These are phyloP conservation scores for Dendrostoma leiphaemia DNA, from an alignment of 2,329 filamentous ascomycete species.

Conservation along the genomic window DNA sequence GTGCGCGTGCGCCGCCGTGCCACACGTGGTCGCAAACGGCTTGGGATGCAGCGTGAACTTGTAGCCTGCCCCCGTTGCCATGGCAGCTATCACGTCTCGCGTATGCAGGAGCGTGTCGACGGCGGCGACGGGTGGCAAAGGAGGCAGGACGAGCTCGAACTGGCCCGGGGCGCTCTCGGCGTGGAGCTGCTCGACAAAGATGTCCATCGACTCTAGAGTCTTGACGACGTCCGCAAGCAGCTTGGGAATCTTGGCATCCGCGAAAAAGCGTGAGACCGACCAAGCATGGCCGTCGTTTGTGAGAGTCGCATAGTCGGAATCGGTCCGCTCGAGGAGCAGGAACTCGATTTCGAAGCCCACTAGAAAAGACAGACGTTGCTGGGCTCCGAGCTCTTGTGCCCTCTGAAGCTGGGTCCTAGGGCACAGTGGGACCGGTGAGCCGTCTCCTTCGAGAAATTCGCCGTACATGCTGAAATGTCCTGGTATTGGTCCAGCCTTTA, in stretches of 20 bases:
- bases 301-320: conserved; percentile 40
- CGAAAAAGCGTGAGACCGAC: conserved; percentile 63
- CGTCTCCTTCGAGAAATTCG: conserved; percentile 60
- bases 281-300: conserved; percentile 67
- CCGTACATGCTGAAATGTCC: conserved; percentile 66
- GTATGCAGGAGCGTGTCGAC: conserved; percentile 71
- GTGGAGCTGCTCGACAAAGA: conserved; percentile 71
- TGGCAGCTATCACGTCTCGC: conserved; percentile 64
- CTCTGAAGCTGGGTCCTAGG: conserved; percentile 62
- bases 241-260: conserved; percentile 53
- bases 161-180: conserved; percentile 72
- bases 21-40: conserved; percentile 55
- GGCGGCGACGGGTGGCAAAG: conserved; percentile 60
- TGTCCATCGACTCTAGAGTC: conserved; percentile 57
- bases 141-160: conserved; percentile 72
- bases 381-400: conserved; percentile 49
- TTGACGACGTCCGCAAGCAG: conserved; percentile 66
- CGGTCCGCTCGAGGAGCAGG: conserved; percentile 58
- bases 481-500: conserved; percentile 57
- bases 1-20: conserved; percentile 69
- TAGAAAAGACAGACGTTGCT: conserved; percentile 56
- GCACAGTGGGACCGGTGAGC: conserved; percentile 52
- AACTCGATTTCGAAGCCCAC: conserved; percentile 84
- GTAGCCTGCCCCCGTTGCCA: conserved; percentile 61
- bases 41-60: conserved; percentile 74